Evolutionary conservation across 2,329 filamentous ascomycete genomes (phyloP).

Genomic region (Arthroderma sp.): DNA sequence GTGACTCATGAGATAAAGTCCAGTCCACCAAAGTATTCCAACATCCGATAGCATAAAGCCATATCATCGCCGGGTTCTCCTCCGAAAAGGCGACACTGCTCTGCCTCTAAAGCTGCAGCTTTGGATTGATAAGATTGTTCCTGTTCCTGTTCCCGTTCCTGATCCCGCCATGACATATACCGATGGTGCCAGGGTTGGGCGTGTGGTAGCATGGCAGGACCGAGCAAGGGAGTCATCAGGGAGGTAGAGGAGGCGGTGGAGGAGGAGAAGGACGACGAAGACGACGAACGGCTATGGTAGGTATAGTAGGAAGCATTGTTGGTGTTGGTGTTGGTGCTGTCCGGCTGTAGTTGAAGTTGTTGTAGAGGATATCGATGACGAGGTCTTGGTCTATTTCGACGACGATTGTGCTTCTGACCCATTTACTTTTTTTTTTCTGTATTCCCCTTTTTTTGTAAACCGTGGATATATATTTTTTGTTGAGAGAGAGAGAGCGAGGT

Average conservation of each 20-base stretch:
- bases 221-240: neutral
- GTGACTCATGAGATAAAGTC: constrained; percentile 31
- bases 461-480: neutral
- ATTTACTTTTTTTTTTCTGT: constrained; percentile 13
- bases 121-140: neutral
- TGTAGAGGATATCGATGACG: constrained; percentile 18
- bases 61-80: constrained; percentile 32
- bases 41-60: constrained; percentile 35
- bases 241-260: neutral
- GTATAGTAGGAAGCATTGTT: neutral
- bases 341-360: constrained; percentile 1
- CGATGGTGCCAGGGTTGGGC: constrained; percentile 32
- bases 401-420: constrained; percentile 36
- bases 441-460: neutral
- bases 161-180: constrained; percentile 26
- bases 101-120: constrained; percentile 20
- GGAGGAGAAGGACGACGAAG: too few species aligned
- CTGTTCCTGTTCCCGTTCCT: neutral
- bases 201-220: constrained; percentile 12
- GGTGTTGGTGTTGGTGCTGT: constrained; percentile 7
- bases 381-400: constrained; percentile 30
- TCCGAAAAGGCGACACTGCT: constrained; percentile 34
- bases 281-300: too few species aligned
- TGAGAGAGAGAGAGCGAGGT: neutral
- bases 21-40: constrained; percentile 36